Conservation (phyloP, 768 basidiomycete species). For the Lentinula sp. region DNA sequence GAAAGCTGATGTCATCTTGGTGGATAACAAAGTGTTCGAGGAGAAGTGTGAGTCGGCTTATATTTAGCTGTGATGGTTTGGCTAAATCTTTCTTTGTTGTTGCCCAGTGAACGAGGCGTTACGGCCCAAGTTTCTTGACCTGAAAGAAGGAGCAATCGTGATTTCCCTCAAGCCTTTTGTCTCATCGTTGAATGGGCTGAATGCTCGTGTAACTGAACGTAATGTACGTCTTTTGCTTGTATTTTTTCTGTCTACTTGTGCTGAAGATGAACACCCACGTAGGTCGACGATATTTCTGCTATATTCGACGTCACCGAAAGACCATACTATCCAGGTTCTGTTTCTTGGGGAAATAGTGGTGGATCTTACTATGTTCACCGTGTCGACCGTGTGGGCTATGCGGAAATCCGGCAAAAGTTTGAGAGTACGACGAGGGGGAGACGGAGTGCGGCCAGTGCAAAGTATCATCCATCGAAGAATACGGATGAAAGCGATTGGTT, state of each 20-base stretch:
- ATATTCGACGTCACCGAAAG: constrained; percentile 75
- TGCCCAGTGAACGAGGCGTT: constrained; percentile 78
- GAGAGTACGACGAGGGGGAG: constrained; percentile 37
- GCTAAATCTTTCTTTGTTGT: background rate
- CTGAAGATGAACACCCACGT: constrained; percentile 5
- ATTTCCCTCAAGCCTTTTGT: constrained; percentile 87
- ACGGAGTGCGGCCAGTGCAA: constrained; percentile 3
- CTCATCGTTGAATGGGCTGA: constrained; percentile 56
- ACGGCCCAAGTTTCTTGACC: constrained; percentile 84
- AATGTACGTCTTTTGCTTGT: constrained; percentile 44
- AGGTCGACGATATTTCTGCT: constrained; percentile 75
- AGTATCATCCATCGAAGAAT: background rate
- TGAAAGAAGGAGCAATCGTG: constrained; percentile 89
- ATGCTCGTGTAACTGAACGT: constrained; percentile 76
- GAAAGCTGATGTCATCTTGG: constrained; percentile 86
- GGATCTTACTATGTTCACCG: constrained; percentile 73
- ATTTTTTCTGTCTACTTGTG: background rate
- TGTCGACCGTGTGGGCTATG: constrained; percentile 70
- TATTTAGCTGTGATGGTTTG: background rate
- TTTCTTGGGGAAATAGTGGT: constrained; percentile 73
- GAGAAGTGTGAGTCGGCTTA: constrained; percentile 51
- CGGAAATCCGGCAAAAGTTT: constrained; percentile 48
- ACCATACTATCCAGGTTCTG: constrained; percentile 63
- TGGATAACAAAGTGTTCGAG: constrained; percentile 83
- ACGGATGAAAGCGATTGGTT: constrained; percentile 6